Percentiles rank a stretch among this genome's conserved stretches.
phyloP scores from a whole-genome alignment of 2,329 filamentous ascomycete species.

The Trichoderma lentiforme region DNA sequence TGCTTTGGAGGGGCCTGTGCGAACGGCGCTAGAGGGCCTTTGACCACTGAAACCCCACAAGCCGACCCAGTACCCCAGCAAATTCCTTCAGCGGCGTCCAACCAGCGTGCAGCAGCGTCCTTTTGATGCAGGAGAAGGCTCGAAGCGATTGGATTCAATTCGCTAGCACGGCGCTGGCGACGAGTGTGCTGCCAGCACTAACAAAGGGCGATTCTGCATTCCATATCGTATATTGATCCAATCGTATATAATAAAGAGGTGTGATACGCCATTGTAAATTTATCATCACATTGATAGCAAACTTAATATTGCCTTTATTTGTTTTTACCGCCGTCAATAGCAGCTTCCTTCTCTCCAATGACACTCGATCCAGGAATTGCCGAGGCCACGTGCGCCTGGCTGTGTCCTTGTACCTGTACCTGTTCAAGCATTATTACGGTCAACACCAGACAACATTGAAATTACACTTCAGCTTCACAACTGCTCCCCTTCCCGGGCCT shows the following conservation, averaged over 20 bases:
- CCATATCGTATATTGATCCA: neutral
- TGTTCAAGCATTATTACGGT: neutral
- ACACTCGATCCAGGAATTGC: neutral
- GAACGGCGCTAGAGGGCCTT: neutral
- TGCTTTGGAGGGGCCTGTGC: neutral
- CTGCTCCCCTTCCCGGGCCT: neutral
- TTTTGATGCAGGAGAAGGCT: neutral
- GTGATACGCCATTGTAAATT: neutral
- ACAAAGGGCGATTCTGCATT: neutral
- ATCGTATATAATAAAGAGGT: neutral
- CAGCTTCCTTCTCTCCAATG: neutral
- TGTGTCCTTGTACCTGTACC: neutral
- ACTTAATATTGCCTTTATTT: neutral
- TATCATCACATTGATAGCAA: neutral
- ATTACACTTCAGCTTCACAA: neutral
- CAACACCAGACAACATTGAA: neutral
- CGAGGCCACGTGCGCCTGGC: neutral
- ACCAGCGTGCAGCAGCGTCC: neutral
- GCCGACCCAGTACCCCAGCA: conserved; percentile 6
- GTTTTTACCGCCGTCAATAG: neutral
- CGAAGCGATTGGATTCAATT: neutral
- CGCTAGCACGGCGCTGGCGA: neutral
- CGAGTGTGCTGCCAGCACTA: neutral
- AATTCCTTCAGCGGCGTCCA: conserved; percentile 2
- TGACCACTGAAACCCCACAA: neutral